Base-by-base conservation (phyloP, 2,329 filamentous ascomycete species). In the Fusarium sp. region DNA sequence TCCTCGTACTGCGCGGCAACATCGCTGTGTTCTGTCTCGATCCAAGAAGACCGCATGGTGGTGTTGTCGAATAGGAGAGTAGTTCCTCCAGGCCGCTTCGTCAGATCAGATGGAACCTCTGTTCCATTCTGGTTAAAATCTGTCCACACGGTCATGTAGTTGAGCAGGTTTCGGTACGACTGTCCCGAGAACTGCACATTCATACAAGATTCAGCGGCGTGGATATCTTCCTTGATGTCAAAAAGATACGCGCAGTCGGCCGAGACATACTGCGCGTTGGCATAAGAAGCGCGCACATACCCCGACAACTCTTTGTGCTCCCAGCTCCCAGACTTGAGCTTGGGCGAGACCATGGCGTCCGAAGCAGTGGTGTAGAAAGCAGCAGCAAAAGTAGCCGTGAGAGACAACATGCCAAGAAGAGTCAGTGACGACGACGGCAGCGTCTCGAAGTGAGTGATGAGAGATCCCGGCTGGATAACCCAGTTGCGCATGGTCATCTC, bases 291-390 rank as follows among this genome's bases (percentile, higher is more conserved):
- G 22, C 78, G 78, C 1, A 92, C 86, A 3, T 81, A 75, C 0
- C 88, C 89, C 11, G 77, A 73, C 29, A 93, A 70, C 0, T 79
- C 67, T 51, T 70, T 79, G 1, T 73, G 56, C 38, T 88, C 75
- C 77, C 83, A 84, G 1, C 73, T 71, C 1, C 87, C 85, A 58
- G 83, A 84, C 49, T 83, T 87, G 7, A 94, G 79, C 68, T 91
- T 89, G 0, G 91, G 91, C 3, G 90, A 83, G 0, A 94, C 89
- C 69, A 94, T 79, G 8, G 90, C 88, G 61, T 92, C 89, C 0
- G 89, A 89, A 0, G 91, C 91, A 3, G 90, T 90, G 0, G 89
- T 92, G 71, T 93, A 95, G 6, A 94, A 81, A 68, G 90, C 87
- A 0, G 88, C 85, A 1, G 87, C 79, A 2, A 92, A 58, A 0